Conservation (phyloP, 2,329 filamentous ascomycete genomes). For the Colletotrichum incanum region DNA sequence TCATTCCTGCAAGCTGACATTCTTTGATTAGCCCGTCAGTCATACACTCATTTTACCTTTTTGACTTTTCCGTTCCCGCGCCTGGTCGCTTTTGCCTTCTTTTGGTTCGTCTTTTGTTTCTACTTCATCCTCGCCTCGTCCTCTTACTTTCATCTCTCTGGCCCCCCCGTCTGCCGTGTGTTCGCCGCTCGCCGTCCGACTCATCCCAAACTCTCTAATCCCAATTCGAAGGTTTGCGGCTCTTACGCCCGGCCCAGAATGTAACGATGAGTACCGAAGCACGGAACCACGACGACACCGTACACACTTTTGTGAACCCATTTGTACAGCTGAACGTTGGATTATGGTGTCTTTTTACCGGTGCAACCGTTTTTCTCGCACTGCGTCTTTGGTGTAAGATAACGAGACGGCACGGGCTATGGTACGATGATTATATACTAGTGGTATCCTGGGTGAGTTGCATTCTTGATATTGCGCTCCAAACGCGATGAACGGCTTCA, state of each 20-base stretch:
- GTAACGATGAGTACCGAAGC: constrained; percentile 27
- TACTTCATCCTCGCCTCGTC: constrained; percentile 14
- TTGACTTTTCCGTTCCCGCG: constrained; percentile 32
- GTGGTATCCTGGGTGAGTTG: constrained; percentile 54
- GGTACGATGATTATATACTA: constrained; percentile 59
- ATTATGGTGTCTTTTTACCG: constrained; percentile 53
- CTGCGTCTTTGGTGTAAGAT: constrained; percentile 55
- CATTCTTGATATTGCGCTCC: constrained; percentile 41
- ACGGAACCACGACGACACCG: constrained; percentile 47
- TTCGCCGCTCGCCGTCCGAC: background rate
- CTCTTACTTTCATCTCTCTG: background rate
- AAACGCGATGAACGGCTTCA: background rate
- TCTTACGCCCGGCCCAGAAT: constrained; percentile 35
- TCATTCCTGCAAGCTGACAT: constrained; percentile 29
- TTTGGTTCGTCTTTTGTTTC: constrained; percentile 41
- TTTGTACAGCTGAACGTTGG: constrained; percentile 52
- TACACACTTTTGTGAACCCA: constrained; percentile 50
- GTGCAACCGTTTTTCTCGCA: constrained; percentile 50
- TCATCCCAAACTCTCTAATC: background rate
- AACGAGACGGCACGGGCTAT: constrained; percentile 54
- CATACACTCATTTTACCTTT: constrained; percentile 36
- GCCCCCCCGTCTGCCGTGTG: background rate
- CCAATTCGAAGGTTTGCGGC: constrained; percentile 8
- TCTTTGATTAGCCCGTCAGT: constrained; percentile 21
- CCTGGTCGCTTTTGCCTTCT: constrained; percentile 33